Evolutionary conservation across 2,329 filamentous ascomycete species (phyloP), one percentile per base, ranked within the genome.

Genomic region (Nothophoma quercina): DNA sequence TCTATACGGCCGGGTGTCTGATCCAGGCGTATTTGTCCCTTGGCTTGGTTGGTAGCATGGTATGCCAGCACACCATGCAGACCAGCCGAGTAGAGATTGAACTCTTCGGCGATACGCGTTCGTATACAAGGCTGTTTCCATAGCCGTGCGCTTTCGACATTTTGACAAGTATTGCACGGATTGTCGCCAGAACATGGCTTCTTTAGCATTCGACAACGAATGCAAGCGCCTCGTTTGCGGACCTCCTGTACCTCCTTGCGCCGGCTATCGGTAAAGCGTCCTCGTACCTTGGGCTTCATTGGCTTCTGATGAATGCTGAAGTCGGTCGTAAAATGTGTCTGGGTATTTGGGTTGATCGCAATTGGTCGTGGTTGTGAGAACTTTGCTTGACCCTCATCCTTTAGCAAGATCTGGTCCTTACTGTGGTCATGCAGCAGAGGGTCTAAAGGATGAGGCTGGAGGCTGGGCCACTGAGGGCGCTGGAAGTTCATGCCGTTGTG

Each of bases 181-280:
- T 78, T 85, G 16, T 83, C 83, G 26, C 82, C 81, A 7, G 84
- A 86, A 60, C 84, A 87, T 36, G 83, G 81, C 62, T 87, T 87
- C 72, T 86, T 87, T 19, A 87, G 72, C 84, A 87, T 86, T 12
- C 84, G 81, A 65, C 84, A 87, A 26, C 84, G 80, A 56, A 86
- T 81, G 62, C 84, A 87, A 7, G 84, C 84, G 10, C 84, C 84
- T 44, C 79, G 77, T 66, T 86, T 85, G 19, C 84, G 78, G 26
- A 85, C 81, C 55, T 83, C 79, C 56, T 84, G 81, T 2, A 86
- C 84, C 63, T 86, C 82, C 56, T 83, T 81, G 26, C 84, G 79
- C 52, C 84, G 75, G 18, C 77, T 76, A 34, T 83, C 81, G 23
- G 79, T 78, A 62, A 87, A 86, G n/a, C 80, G 76, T 3, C 81